Conservation (phyloP, 345 rosid species). For the Hypericum androsaemum region DNA sequence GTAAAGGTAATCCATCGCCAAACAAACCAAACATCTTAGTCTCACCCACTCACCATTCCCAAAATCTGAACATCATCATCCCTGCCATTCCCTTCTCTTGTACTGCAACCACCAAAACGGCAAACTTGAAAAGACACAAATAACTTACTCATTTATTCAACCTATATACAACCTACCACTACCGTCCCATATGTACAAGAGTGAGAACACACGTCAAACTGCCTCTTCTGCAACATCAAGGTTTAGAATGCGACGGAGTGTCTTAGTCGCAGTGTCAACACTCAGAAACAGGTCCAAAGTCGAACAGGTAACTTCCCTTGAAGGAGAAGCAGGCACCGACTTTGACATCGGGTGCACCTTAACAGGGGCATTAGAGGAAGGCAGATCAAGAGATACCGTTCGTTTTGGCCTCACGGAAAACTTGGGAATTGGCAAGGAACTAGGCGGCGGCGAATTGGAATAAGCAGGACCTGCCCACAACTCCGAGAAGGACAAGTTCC, state of each 20-base stretch:
- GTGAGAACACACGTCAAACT: slow-evolving; percentile 25
- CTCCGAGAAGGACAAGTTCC: slow-evolving; percentile 44
- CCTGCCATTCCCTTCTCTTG: slow-evolving; percentile 21
- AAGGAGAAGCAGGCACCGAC: slow-evolving; percentile 88
- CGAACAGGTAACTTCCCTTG: slow-evolving; percentile 36
- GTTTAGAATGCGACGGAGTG: slow-evolving; percentile 88
- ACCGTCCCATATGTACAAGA: slow-evolving; percentile 41
- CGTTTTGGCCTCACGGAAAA: slow-evolving; percentile 61
- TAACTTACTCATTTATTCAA: slow-evolving; percentile 35
- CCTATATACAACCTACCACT: slow-evolving; percentile 47
- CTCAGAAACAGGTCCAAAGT: slow-evolving; percentile 35
- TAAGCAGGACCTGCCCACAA: slow-evolving; percentile 98
- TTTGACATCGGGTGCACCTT: slow-evolving; percentile 40
- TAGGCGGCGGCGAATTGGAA: slow-evolving; percentile 91
- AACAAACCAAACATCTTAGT: slow-evolving; percentile 11
- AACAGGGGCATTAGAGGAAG: slow-evolving; percentile 22
- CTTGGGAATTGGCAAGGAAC: slow-evolving; percentile 87
- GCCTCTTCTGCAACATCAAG: slow-evolving; percentile 57
- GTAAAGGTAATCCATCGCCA: not conserved
- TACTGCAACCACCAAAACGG: slow-evolving; percentile 17
- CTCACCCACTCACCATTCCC: slow-evolving; percentile 11
- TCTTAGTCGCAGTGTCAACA: slow-evolving; percentile 74
- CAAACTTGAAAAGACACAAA: slow-evolving; percentile 23
- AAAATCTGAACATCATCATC: slow-evolving; percentile 25
- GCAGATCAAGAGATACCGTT: slow-evolving; percentile 52